phyloP scores from a whole-genome alignment of 2,329 filamentous ascomycete genomes.

The Calonectria leucothoes region DNA sequence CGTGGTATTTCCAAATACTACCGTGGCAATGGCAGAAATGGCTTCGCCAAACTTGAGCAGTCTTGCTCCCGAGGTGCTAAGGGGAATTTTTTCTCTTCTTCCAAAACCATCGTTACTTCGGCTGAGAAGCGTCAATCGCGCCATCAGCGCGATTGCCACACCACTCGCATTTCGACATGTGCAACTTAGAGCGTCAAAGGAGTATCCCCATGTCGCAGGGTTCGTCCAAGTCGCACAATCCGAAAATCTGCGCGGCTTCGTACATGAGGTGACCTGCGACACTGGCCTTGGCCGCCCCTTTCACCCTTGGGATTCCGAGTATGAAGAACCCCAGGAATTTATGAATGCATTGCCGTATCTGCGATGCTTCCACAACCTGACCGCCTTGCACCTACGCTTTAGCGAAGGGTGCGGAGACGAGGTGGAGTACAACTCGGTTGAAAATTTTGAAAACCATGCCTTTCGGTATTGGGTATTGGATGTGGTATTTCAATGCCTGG shows the following conservation, averaged over 20 bases:
- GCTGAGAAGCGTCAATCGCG: not conserved
- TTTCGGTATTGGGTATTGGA: conserved; percentile 18
- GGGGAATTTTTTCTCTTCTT: not conserved
- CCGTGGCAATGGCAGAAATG: not conserved
- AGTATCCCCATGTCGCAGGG: not conserved
- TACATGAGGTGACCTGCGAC: not conserved
- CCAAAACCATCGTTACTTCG: not conserved
- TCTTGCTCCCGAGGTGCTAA: not conserved
- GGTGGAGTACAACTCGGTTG: not conserved
- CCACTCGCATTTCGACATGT: not conserved
- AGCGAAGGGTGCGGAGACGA: not conserved
- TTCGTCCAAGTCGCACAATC: not conserved
- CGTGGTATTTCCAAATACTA: not conserved
- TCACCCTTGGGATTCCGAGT: no score
- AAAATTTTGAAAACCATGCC: not conserved
- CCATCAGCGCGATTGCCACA: not conserved
- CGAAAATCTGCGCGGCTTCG: not conserved
- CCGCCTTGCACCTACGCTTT: conserved; percentile 16
- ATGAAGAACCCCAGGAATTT: not conserved
- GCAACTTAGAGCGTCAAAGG: not conserved
- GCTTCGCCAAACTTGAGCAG: not conserved
- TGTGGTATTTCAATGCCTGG: conserved; percentile 22
- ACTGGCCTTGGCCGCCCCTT: not conserved
- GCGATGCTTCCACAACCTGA: conserved; percentile 3
- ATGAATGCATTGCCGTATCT: conserved; percentile 10